Conservation (phyloP, 495 filamentous ascomycete genomes). For the Aspergillus incahuasiensis region DNA sequence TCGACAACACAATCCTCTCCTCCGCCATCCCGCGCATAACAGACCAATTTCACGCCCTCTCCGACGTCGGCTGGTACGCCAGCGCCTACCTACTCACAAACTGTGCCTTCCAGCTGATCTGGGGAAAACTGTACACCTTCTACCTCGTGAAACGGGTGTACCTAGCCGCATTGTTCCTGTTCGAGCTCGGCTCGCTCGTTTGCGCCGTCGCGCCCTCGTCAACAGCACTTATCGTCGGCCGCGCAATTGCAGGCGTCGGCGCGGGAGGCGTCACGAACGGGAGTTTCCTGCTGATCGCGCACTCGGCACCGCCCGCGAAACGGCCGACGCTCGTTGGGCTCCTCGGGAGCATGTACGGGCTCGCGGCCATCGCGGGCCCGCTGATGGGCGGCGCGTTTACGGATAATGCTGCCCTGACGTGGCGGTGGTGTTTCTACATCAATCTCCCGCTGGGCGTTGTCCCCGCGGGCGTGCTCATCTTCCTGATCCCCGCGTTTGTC, state of each 20-base stretch:
- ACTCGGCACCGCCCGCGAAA: constrained; percentile 55
- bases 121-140: constrained; percentile 44
- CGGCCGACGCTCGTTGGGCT: constrained; percentile 62
- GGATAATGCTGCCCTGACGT: constrained; percentile 45
- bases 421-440: constrained; percentile 84
- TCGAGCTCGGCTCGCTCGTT: constrained; percentile 67
- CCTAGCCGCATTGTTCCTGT: constrained; percentile 32
- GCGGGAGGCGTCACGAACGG: constrained; percentile 54
- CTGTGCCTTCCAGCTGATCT: constrained; percentile 41
- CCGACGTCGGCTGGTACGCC: constrained; percentile 51
- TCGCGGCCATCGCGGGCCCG: constrained; percentile 63
- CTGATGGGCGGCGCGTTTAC: constrained; percentile 56
- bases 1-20: constrained; percentile 17
- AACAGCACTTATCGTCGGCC: constrained; percentile 66
- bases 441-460: constrained; percentile 64
- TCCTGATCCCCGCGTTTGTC: constrained; percentile 33
- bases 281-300: constrained; percentile 8
- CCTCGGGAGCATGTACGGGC: constrained; percentile 64
- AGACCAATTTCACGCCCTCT: constrained; percentile 18
- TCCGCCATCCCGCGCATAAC: constrained; percentile 24
- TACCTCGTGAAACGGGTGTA: constrained; percentile 41
- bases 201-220: constrained; percentile 70
- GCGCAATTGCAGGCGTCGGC: constrained; percentile 72
- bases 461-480: constrained; percentile 49
- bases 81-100: constrained; percentile 43